A percentile compares a stretch with the other conserved stretches of the same genome.
phyloP scores from a whole-genome alignment of 768 basidiomycete genomes.

The Guyanaporus albipodus region DNA sequence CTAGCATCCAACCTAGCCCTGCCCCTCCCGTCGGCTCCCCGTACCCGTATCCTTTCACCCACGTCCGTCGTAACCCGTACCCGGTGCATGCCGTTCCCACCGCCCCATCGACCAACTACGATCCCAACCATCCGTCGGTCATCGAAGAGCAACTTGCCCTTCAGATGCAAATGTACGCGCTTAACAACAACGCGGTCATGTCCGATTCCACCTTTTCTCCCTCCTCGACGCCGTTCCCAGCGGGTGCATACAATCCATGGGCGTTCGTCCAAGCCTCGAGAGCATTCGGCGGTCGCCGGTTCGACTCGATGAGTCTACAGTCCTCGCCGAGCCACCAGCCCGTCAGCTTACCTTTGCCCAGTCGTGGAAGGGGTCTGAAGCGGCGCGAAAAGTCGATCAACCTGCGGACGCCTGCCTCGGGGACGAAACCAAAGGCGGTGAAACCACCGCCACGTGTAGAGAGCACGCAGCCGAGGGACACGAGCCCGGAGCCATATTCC shows the following conservation, averaged over 20 bases:
- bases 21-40: conserved; percentile 65
- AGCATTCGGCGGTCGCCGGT: conserved; percentile 42
- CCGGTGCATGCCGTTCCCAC: conserved; percentile 37
- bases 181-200: conserved; percentile 59
- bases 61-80: conserved; percentile 56
- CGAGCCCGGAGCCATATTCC: conserved; percentile 71
- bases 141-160: conserved; percentile 69
- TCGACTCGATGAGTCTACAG: conserved; percentile 56
- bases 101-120: conserved; percentile 39
- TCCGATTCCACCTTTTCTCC: conserved; percentile 78
- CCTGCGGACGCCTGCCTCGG: conserved; percentile 24
- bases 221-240: conserved; percentile 68
- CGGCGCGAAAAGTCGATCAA: conserved; percentile 40
- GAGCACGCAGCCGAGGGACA: conserved; percentile 79
- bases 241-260: conserved; percentile 64
- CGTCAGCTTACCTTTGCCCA: conserved; percentile 45
- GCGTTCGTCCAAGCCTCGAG: conserved; percentile 59
- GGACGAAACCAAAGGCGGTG: conserved; percentile 31
- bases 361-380: conserved; percentile 43
- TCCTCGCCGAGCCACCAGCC: conserved; percentile 34
- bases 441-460: conserved; percentile 76
- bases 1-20: conserved; percentile 51
- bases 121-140: conserved; percentile 41
- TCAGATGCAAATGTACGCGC: conserved; percentile 77
- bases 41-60: conserved; percentile 74